Base-by-base conservation (phyloP, 23 red algal species). In the Gracilariopsis chorda region DNA sequence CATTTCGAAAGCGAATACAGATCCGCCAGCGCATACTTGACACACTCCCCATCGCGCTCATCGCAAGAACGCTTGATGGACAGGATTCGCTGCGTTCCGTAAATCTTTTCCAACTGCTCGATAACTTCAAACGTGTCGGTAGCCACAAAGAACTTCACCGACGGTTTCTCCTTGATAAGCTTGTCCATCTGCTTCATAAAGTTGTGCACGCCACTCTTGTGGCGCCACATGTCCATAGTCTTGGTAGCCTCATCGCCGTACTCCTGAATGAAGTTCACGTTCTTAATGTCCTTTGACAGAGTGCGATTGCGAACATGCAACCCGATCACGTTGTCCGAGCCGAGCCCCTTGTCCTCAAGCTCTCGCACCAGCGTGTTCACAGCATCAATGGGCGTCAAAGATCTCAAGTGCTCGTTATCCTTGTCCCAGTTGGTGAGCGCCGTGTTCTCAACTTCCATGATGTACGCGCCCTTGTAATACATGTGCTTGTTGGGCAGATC, bases 401-500 rank as follows among this genome's bases (percentile, higher is more conserved):
- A 59, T 71, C 85, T 70, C 12, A 95, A 42, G 25, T 84, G 41
- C 12, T 83, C 67, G 51, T 95, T 95, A 41, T 82, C 93, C 45
- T 65, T 68, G 1, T 95, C 93, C 93, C 93, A 95, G n/a, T 71
- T 77, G 30, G 78, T 95, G n/a, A 90, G 21, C 65, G 37, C 65
- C 21, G 29, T 69, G 53, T 87, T 78, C 47, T 68, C 63, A 2
- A 68, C 62, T 35, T 95, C 80, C 83, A 95, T 90, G 24, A 95
- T 83, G 77, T 90, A 95, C 2, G 93, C 83, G 37, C 84, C 61
- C 37, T 95, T 95, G 80, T 74, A 89, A 70, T 95, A 95, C 39
- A 95, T 78, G 48, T 95, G 93, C 51, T 85, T 95, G 52, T 84
- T 73, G 8, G 34, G 49, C 16, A 64, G 23, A 74, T 95, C 78